These are phyloP conservation scores for Prunus yedoensis DNA, from an alignment of 331 rosid genomes.

Conservation along the genomic window DNA sequence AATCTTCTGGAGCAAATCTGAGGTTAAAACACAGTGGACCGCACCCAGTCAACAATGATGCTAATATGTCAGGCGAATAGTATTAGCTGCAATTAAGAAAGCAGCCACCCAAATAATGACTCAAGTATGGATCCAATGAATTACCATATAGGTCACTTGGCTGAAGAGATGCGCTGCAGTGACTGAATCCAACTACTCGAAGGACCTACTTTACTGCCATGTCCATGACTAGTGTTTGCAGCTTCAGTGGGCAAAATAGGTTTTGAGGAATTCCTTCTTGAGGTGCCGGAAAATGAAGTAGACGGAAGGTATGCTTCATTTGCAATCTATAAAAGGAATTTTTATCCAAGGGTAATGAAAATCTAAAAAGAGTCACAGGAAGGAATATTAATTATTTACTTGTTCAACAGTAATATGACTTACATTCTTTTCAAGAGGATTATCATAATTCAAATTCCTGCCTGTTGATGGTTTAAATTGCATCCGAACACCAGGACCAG, in stretches of 20 bases:
- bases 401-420: constrained; percentile 24
- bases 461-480: constrained; percentile 64
- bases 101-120: constrained; percentile 16
- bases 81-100: background rate
- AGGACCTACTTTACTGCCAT: constrained; percentile 63
- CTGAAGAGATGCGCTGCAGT: constrained; percentile 71
- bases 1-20: constrained; percentile 38
- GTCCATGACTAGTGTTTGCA: constrained; percentile 50
- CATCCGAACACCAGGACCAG: constrained; percentile 62
- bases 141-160: constrained; percentile 68
- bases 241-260: constrained; percentile 55
- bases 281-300: constrained; percentile 54
- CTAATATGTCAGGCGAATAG: background rate
- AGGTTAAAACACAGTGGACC: constrained; percentile 37
- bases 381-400: background rate
- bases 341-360: constrained; percentile 6
- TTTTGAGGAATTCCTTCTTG: constrained; percentile 59
- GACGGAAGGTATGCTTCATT: constrained; percentile 57
- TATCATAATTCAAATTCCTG: constrained; percentile 54
- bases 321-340: constrained; percentile 44
- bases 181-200: constrained; percentile 93
- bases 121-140: constrained; percentile 18
- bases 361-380: background rate
- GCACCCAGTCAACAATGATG: constrained; percentile 24
- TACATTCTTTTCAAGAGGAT: constrained; percentile 70